Evolutionary conservation across 2,329 filamentous ascomycete species (phyloP), one percentile per base, ranked within the genome.

Genomic region (Coniella vitis): DNA sequence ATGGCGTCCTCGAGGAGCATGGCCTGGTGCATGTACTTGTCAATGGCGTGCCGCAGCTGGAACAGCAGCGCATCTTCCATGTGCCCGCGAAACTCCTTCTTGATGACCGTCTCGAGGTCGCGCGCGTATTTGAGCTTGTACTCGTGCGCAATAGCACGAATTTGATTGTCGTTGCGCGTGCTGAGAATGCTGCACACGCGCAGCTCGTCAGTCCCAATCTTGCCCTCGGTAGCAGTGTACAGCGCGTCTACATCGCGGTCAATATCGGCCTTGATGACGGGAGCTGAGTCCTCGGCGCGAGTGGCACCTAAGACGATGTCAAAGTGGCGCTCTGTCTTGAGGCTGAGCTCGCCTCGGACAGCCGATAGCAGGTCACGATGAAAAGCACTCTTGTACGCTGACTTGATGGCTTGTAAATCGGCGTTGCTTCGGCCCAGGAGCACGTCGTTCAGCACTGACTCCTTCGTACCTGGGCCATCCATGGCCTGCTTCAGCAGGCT

Each of bases 281-380:
- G 88, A 0, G 79, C 75, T 2, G 81, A 81, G 55, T 97, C 90
- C 62, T 96, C 90, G 34, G 82, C 79, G 35, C 90, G 79, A 43
- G 76, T 80, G 2, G 83, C 89, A 29, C 80, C 75, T 36, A 95
- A 72, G 20, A 95, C 84, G 66, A 93, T 86, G 64, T 86, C 71
- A 69, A 95, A 97, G 58, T 96, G 82, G 17, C 83, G 74, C 63
- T 90, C 83, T 0, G 91, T 96, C 69, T 93, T 93, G 65, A 87
- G 79, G 56, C 86, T 91, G 17, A 97, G 71, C 57, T 97, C 91
- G 17, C 76, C 79, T 56, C 81, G 81, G 55, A 97, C 79, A 47
- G 86, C 86, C 12, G 73, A 69, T 58, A 90, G 84, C 1, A 97
- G 76, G 14, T 76, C 73, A 17, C 76, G 76, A 34, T 73, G 71